Base-by-base conservation (phyloP, 768 basidiomycete genomes). In the Suillus hirtellus region DNA sequence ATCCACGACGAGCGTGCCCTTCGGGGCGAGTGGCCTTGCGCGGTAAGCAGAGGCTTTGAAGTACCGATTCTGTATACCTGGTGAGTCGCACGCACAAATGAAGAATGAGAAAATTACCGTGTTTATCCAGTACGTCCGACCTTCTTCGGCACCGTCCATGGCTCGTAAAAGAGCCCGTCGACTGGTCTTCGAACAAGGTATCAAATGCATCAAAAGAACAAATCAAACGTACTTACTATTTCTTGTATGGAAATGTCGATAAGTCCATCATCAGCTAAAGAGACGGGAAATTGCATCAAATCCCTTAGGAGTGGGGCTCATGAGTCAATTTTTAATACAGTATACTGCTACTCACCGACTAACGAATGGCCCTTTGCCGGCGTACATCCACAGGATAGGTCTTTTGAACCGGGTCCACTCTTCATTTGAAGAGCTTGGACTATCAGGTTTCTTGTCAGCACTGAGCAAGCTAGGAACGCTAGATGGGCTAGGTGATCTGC, bases 251-350 rank as follows among this genome's bases (percentile, higher is more conserved):
- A 82, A 49, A 95, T 73, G 68, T 94, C 93, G 60, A 95, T 86
- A 37, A 87, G 73, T 0, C 92, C 92, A 69, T 95, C 92, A 64
- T 90, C 85, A 0, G 92, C 89, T 58, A 89, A 72, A 24, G 91
- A 91, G 4, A 92, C 87, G 0, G 92, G 94, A 70, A 94, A 95
- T 31, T 92, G 86, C 88, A 94, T 89, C 43, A 89, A 80, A 63
- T 90, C 88, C 19, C 89, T 89, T 31, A 31, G 31, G 31, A 59
- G 64, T 15, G 46, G 37, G 44, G n/a, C 61, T 21, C 61, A 59
- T 63, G 59, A 66, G 60, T 14, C 19, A 38, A 24, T 62, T 24
- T 19, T 50, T 31, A 4, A 58, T 27, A 10, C 24, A 58, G 24
- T 38, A 43, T 11, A 12, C 15, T 12, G 42, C 40, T 14, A 64